Conservation (phyloP, 352 stramenopile species). For the Phytophthora europaea region DNA sequence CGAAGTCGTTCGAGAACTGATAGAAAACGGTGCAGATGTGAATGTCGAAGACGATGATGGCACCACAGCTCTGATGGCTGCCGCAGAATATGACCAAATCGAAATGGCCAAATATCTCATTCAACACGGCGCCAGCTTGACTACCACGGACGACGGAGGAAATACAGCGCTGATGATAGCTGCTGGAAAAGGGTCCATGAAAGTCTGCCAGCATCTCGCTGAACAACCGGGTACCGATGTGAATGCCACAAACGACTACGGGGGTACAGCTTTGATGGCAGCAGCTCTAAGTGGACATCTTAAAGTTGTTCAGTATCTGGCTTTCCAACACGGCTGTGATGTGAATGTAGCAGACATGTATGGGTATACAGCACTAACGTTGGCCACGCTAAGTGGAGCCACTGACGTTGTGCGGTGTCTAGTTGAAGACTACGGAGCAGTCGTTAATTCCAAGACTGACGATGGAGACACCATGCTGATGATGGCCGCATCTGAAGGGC, state of each 20-base stretch:
- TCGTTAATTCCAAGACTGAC: background rate
- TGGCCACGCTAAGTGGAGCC: background rate
- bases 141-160: background rate
- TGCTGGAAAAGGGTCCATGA: background rate
- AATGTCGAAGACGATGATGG: background rate
- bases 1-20: background rate
- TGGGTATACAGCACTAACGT: background rate
- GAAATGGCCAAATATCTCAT: background rate
- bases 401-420: constrained; percentile 5
- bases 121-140: background rate
- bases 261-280: background rate
- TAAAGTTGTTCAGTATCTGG: background rate
- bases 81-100: background rate
- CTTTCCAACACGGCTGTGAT: background rate
- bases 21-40: background rate
- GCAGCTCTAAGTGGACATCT: background rate
- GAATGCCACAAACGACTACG: background rate
- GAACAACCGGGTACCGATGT: background rate
- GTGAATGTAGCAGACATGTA: background rate
- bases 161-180: background rate
- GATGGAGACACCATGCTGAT: background rate
- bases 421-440: background rate
- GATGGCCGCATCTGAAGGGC: background rate
- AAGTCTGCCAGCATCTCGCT: background rate
- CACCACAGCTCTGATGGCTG: background rate